Base-by-base conservation (phyloP, 2,329 filamentous ascomycete genomes). In the Coccinonectria pachysandricola region DNA sequence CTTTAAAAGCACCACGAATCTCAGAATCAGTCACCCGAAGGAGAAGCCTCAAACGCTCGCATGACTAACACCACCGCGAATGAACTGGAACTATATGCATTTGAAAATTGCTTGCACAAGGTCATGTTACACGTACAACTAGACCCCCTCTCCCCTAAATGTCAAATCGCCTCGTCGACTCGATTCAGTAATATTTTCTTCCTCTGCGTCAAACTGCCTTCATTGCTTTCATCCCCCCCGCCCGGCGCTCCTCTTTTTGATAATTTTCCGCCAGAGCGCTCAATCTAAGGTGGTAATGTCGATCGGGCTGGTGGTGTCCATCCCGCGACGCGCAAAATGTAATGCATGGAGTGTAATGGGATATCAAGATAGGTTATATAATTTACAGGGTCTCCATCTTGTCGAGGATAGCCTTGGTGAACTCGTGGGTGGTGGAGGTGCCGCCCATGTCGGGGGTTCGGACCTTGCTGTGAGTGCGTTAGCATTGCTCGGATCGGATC, bases 371-470 rank as follows among this genome's bases (percentile, higher is more conserved):
- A 31, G 28, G 17, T 10, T 19, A 31, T 38, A 27, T 21, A 24
- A 26, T 55, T 71, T 72, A 79, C 56, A 77, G 50, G 45, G 66
- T 63, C 69, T 96, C 88, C 86, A 98, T 93, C 72, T 91, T 84
- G 67, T 87, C 75, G 53, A 98, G 71, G 53, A 98, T 82, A 48
- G 91, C 87, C 50, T 79, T 72, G 50, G 91, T 96, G 68, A 96
- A 98, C 59, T 96, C 78, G 62, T 95, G 77, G 39, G 88, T 98
- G 48, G 81, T 85, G 52, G 75, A 75, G 42, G 78, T 65, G 56
- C 91, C 91, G 54, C 88, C 88, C 91, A 98, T 95, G 55, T 98
- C 91, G 50, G 81, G 79, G 40, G 91, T 98, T 58, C 87, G 79
- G 52, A 75, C 70, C 64, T 85, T 79, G 57, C 86, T 91, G 46